Evolutionary conservation across 305 asterid species (phyloP).

Genomic region (Withania somnifera): DNA sequence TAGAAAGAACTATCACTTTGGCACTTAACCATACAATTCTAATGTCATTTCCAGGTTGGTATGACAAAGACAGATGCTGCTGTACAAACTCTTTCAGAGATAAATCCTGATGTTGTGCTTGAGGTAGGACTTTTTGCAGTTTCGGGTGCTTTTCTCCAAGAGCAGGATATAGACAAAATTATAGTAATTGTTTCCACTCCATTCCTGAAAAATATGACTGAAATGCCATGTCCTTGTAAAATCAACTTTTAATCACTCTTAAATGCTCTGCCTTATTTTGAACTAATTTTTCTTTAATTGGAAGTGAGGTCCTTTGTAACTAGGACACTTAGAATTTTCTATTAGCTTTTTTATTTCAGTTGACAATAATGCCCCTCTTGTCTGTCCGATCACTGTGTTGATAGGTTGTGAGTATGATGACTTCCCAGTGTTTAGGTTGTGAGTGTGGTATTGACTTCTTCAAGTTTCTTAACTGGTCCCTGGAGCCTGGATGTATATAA

Average conservation of each 20-base stretch:
- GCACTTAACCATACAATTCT: neutral
- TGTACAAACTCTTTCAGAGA: conserved; percentile 86
- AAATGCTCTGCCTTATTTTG: neutral
- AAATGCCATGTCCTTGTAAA: neutral
- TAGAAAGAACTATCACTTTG: neutral
- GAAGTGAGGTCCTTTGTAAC: neutral
- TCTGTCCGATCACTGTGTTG: neutral
- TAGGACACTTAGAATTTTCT: neutral
- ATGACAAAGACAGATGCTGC: conserved; percentile 99
- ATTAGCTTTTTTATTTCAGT: neutral
- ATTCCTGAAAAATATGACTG: neutral
- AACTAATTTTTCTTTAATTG: neutral
- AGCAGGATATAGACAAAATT: neutral
- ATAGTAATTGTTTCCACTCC: neutral
- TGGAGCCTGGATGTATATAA: neutral
- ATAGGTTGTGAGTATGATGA: neutral
- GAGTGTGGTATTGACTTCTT: neutral
- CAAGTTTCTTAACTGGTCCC: neutral
- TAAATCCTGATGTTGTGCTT: conserved; percentile 96
- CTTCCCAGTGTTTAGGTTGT: neutral
- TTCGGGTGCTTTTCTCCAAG: neutral
- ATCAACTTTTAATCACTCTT: neutral
- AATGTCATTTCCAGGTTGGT: conserved; percentile 47
- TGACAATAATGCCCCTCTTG: neutral
- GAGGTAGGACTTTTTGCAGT: conserved; percentile 45